phyloP scores from a whole-genome alignment of 2,329 filamentous ascomycete species.

The Paraconiothyrium sp. region DNA sequence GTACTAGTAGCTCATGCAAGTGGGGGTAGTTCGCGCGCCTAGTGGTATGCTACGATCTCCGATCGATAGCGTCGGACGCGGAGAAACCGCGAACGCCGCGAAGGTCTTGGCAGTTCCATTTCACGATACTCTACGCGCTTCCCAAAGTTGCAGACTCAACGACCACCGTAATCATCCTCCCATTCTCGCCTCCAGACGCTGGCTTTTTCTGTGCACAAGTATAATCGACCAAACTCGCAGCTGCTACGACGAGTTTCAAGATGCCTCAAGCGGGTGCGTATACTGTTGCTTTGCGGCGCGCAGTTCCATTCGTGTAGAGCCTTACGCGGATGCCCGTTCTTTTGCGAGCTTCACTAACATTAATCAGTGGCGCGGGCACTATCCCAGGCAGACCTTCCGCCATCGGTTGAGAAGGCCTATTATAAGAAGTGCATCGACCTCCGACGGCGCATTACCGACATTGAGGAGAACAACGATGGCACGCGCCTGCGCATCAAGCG shows the following conservation, averaged over 20 bases:
- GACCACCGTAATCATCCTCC: neutral
- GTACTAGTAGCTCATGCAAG: neutral
- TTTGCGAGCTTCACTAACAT: constrained; percentile 4
- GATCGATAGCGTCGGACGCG: neutral
- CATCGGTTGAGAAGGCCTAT: constrained; percentile 94
- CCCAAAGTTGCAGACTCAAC: neutral
- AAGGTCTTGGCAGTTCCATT: neutral
- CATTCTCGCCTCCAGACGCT: neutral
- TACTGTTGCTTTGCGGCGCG: neutral
- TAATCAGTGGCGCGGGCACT: constrained; percentile 38
- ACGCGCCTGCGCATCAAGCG: constrained; percentile 80
- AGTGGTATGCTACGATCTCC: neutral
- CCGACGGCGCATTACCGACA: constrained; percentile 88
- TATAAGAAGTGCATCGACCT: constrained; percentile 96
- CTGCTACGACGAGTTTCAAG: neutral
- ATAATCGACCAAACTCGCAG: neutral
- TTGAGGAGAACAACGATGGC: constrained; percentile 90
- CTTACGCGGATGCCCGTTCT: no score
- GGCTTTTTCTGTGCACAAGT: neutral
- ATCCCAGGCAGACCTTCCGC: constrained; percentile 66
- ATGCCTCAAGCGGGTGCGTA: constrained; percentile 15
- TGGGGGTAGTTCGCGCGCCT: neutral
- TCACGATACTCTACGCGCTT: neutral
- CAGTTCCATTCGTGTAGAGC: neutral
- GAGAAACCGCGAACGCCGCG: constrained; percentile 3